phyloP scores from a whole-genome alignment of 257 asterid genomes.

The Rauvolfia tetraphylla region DNA sequence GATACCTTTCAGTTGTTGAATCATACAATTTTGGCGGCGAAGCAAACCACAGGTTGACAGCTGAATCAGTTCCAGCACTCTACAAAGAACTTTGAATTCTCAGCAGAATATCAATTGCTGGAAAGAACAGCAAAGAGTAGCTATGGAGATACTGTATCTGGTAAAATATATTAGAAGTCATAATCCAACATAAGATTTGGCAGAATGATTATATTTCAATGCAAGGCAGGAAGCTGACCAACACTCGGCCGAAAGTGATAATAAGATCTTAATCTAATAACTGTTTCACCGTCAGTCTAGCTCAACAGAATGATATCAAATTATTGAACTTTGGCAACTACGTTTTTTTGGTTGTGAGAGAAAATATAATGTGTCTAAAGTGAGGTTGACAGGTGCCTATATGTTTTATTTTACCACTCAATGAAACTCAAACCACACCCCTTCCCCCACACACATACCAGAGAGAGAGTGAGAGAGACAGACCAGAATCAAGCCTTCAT shows the following conservation, averaged over 20 bases:
- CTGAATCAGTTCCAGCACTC: constrained; percentile 99
- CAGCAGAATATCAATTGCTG: neutral
- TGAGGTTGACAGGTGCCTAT: neutral
- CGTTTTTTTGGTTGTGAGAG: neutral
- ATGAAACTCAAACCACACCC: neutral
- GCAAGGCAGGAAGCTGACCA: neutral
- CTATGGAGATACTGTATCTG: neutral
- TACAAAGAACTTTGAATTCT: constrained; percentile 33
- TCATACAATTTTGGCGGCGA: constrained; percentile 45
- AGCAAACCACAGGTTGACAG: constrained; percentile 83
- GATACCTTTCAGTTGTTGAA: constrained; percentile 50
- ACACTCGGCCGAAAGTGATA: neutral
- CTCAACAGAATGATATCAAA: neutral
- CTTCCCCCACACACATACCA: neutral
- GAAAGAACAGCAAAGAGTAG: neutral
- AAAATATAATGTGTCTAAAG: neutral
- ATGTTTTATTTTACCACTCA: too few species aligned
- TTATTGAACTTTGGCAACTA: neutral
- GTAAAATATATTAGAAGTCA: neutral
- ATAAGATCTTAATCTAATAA: neutral
- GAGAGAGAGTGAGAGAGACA: constrained; percentile 32
- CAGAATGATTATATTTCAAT: neutral
- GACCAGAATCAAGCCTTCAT: constrained; percentile 89
- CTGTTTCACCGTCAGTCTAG: neutral
- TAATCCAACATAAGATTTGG: neutral